Evolutionary conservation across 768 basidiomycete species (phyloP), one percentile per base, ranked within the genome.

Genomic region (Tephrocybe sp.): DNA sequence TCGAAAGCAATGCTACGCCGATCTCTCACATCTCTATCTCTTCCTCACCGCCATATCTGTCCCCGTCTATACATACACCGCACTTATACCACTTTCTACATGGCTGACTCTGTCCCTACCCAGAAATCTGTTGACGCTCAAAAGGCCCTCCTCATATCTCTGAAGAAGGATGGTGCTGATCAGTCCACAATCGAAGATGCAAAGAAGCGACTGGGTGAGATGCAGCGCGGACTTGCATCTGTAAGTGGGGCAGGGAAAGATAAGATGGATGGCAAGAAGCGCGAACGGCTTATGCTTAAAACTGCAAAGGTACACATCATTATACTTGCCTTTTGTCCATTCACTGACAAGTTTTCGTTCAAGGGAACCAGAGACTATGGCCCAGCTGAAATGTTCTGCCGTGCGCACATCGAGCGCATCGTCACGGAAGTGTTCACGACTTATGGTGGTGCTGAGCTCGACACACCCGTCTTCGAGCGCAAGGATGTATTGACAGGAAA

Each of bases 381-480:
- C 38, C 92, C 96, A 14, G 80, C 77, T 13, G 94, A 98, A 65
- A 96, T 95, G 82, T 84, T 88, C 67, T 87, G 96, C 58, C 86
- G 96, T 41, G 87, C 89, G 57, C 84, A 89, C 70, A 87, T 98
- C 62, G 95, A 98, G 65, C 78, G 80, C 38, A 89, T 85, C 48
- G 87, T 99, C 61, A 89, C 90, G 64, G 84, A 87, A 2, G 83
- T 84, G 51, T 99, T 98, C 69, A 83, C 90, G 40, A 80, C 84
- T 5, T 96, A 87, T 62, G 97, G 97, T 11, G 97, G 87, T 6
- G 79, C 83, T 47, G 92, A 90, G 54, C 90, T 99, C 48, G 97
- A 99, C 69, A 99, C 97, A 2, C 97, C 97, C 47, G 95, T 98
- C 5, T 98, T 99, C 60, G 97, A 98, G 71, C 85, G 96, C 54